Conservation (phyloP, 2,329 filamentous ascomycete species). For the Aureobasidium uvarum region DNA sequence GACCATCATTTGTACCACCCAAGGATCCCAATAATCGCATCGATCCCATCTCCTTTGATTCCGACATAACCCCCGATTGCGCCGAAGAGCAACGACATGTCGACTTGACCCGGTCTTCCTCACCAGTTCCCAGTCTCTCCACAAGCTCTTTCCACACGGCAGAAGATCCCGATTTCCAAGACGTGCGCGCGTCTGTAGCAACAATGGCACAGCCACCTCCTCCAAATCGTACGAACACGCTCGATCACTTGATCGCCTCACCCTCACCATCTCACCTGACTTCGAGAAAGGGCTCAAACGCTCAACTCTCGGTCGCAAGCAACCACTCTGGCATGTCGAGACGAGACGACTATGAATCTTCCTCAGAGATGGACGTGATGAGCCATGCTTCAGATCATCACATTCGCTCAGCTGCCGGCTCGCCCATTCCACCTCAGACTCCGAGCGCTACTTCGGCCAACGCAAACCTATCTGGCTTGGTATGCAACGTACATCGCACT, state of each 20-base stretch:
- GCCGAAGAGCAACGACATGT: slow-evolving; percentile 5
- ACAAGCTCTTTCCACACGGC: slow-evolving; percentile 20
- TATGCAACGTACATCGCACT: slow-evolving; percentile 72
- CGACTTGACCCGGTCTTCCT: background rate
- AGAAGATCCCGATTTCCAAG: background rate
- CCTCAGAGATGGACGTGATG: slow-evolving; percentile 39
- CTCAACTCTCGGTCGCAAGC: slow-evolving; percentile 44
- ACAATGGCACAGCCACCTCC: slow-evolving; percentile 9
- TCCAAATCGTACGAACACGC: slow-evolving; percentile 44
- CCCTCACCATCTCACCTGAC: slow-evolving; percentile 47
- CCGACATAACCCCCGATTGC: background rate
- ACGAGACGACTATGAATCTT: slow-evolving; percentile 45
- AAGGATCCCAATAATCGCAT: too few relatives aligned
- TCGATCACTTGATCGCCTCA: slow-evolving; percentile 48
- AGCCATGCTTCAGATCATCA: slow-evolving; percentile 31
- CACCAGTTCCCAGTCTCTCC: slow-evolving; percentile 10
- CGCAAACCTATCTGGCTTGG: slow-evolving; percentile 63
- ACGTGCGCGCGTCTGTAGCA: background rate
- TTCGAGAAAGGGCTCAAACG: slow-evolving; percentile 38
- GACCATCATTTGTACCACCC: background rate
- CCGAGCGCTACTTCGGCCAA: slow-evolving; percentile 39
- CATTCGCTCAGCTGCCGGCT: slow-evolving; percentile 8
- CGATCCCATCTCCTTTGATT: background rate
- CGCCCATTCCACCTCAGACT: slow-evolving; percentile 26
- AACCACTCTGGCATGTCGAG: slow-evolving; percentile 49